These are phyloP conservation scores for Xylaria castorea DNA, from an alignment of 495 filamentous ascomycete species.

Conservation along the genomic window DNA sequence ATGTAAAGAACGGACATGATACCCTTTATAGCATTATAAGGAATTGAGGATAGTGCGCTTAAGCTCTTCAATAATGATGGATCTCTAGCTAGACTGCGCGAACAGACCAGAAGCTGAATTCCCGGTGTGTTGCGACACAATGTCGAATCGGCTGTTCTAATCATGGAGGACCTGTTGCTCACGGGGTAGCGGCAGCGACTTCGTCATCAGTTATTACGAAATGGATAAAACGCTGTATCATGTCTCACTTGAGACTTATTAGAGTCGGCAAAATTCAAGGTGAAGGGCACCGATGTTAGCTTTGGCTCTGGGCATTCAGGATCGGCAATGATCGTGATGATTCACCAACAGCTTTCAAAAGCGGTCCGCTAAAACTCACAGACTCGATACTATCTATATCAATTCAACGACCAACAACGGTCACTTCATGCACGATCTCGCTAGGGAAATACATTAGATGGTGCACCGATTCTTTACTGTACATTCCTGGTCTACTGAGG, in stretches of 20 bases:
- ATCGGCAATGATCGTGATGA: slow-evolving; percentile 12
- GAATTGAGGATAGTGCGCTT: not conserved
- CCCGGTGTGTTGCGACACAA: too few species aligned
- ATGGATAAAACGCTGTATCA: not conserved
- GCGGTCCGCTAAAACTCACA: not conserved
- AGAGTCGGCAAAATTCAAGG: not conserved
- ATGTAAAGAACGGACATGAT: not conserved
- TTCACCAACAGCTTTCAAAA: not conserved
- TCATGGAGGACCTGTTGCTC: not conserved
- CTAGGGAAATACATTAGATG: not conserved
- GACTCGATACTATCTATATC: not conserved
- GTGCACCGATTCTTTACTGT: too few species aligned
- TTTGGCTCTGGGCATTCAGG: not conserved
- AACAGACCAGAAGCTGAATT: too few species aligned
- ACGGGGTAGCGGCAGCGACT: not conserved
- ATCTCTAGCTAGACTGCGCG: too few species aligned
- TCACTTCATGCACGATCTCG: not conserved
- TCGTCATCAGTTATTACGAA: not conserved
- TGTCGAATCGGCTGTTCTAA: too few species aligned
- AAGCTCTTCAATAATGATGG: not conserved
- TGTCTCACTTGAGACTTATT: not conserved
- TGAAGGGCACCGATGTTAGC: not conserved
- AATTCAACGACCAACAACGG: not conserved
- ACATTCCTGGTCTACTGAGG: not conserved
- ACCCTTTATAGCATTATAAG: not conserved